Percentiles rank a stretch among this genome's conserved stretches.
phyloP scores from a whole-genome alignment of 257 asterid genomes.

The Salvia miltiorrhiza region DNA sequence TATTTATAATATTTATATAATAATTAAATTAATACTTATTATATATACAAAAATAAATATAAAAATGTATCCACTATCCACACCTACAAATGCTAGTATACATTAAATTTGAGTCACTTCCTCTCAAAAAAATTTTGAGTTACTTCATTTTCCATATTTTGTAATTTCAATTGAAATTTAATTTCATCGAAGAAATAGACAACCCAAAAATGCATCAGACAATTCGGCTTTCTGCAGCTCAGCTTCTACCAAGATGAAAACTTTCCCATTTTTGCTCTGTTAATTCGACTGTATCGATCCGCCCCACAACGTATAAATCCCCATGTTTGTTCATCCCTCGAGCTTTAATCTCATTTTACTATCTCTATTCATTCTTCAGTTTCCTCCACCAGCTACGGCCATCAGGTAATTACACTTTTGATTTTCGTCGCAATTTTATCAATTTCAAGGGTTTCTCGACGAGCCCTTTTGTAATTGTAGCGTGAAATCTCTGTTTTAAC shows the following conservation, averaged over 20 bases:
- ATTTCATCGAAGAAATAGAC: background rate
- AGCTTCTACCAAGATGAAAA: constrained; percentile 15
- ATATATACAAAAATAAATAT: no score
- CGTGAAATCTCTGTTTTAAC: background rate
- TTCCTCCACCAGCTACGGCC: constrained; percentile 37
- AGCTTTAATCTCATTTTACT: constrained; percentile 15
- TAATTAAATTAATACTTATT: no score
- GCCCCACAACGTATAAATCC: background rate
- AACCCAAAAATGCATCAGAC: background rate
- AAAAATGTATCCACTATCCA: no score
- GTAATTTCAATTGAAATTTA: background rate
- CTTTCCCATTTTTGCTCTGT: background rate
- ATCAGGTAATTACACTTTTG: constrained; percentile 46
- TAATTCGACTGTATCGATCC: constrained; percentile 6
- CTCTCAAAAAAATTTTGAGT: no score
- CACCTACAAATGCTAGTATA: no score
- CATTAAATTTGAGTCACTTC: no score
- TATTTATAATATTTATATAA: no score
- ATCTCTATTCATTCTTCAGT: constrained; percentile 28
- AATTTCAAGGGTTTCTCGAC: background rate
- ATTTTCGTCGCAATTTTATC: background rate
- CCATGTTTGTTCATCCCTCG: constrained; percentile 13
- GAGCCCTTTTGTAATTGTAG: background rate
- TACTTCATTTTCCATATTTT: background rate
- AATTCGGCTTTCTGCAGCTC: constrained; percentile 2